These are phyloP conservation scores for Leccinum ochraceum DNA, from an alignment of 768 basidiomycete genomes.

Conservation along the genomic window DNA sequence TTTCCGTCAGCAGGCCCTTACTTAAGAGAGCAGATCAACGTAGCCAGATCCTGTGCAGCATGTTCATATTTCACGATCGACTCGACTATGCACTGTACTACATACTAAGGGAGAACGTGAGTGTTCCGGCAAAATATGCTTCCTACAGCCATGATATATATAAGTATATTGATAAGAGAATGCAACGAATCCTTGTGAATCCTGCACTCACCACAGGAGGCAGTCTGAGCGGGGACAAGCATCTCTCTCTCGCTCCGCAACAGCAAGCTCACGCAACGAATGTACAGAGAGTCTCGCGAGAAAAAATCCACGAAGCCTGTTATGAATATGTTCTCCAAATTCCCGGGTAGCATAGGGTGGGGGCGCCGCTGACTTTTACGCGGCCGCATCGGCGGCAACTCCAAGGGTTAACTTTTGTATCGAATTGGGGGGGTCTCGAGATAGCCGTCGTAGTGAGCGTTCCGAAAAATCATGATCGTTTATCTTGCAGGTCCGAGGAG, in stretches of 20 bases:
- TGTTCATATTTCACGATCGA: no score
- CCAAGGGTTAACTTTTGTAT: not conserved
- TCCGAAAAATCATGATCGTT: not conserved
- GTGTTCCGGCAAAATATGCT: no score
- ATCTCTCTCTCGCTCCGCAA: not conserved
- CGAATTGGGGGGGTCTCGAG: not conserved
- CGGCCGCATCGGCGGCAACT: not conserved
- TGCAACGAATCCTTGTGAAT: not conserved
- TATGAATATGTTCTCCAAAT: not conserved
- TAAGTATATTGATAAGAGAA: not conserved
- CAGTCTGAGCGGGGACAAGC: not conserved
- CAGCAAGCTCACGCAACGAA: no score
- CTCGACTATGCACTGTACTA: no score
- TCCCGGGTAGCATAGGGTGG: not conserved
- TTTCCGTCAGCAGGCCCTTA: not conserved
- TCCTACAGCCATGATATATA: no score
- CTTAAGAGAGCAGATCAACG: not conserved
- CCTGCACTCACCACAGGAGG: not conserved
- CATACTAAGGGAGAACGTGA: no score
- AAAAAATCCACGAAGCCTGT: no score
- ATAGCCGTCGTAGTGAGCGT: not conserved
- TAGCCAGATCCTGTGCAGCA: not conserved
- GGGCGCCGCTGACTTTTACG: no score
- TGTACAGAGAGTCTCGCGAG: not conserved
- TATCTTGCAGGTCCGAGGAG: not conserved